Percentiles rank a stretch among this genome's conserved stretches.
phyloP scores from a whole-genome alignment of 176 grass and related monocot genomes.

The Oryza punctata region DNA sequence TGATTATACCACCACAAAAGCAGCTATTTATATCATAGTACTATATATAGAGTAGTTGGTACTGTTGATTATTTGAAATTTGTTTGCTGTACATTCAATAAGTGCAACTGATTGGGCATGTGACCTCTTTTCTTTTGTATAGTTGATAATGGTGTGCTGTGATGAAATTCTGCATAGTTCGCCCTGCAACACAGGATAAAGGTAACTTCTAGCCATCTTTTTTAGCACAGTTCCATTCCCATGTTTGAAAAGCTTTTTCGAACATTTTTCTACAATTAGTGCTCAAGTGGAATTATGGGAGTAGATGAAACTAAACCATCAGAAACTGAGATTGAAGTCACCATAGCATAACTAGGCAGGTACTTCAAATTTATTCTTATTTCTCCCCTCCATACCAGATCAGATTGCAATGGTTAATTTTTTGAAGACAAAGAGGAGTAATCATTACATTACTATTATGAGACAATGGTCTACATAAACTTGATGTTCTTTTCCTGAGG shows the following conservation, averaged over 20 bases:
- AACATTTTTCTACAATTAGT: not conserved
- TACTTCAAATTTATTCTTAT: not conserved
- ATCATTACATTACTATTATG: slow-evolving; percentile 34
- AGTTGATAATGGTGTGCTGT: not conserved
- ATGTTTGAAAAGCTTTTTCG: not conserved
- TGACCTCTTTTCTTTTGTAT: not conserved
- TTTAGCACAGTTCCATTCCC: not conserved
- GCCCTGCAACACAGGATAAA: not conserved
- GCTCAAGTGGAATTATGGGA: not conserved
- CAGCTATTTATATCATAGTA: slow-evolving; percentile 17
- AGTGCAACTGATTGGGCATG: not conserved
- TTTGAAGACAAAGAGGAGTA: slow-evolving; percentile 10
- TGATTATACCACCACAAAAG: not conserved
- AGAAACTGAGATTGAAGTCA: slow-evolving; percentile 23
- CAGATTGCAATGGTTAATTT: not conserved
- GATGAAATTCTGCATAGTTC: not conserved
- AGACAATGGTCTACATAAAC: slow-evolving; percentile 27
- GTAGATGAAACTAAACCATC: slow-evolving; percentile 25
- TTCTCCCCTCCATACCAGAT: not conserved
- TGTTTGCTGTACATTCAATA: not conserved
- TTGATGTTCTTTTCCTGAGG: not conserved
- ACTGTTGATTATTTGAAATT: not conserved
- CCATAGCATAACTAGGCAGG: not conserved
- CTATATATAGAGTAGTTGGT: not conserved
- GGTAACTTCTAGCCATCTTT: not conserved